Evolutionary conservation across 306 rosid species (phyloP), one percentile per base, ranked within the genome.

Genomic region (Trifolium repens): DNA sequence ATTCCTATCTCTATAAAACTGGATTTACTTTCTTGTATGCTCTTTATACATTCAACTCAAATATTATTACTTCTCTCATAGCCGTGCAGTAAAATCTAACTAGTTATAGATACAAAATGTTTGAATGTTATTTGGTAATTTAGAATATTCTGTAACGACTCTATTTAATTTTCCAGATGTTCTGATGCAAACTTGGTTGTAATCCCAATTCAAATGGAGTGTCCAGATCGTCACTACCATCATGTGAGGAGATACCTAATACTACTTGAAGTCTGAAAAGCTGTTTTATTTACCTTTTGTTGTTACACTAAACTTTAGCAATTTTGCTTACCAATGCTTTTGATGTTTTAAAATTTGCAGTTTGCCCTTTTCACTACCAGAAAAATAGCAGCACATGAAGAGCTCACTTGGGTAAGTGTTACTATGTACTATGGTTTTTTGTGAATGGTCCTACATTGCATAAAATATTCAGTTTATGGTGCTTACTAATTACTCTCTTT

Each of bases 101-200:
- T n/a, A 5, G 10, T 17, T 3, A 62, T 42, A 22, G 2, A 42
- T 2, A 74, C 7, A 55, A 67, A 57, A 54, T 22, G 59, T 52
- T 61, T 73, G 60, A 22, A 44, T 8, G 35, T 43, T 69, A n/a
- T 63, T 64, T 64, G 40, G 60, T n/a, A 60, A 75, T 42, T 54
- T 69, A 55, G 26, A 40, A 52, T 17, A 39, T 11, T 55, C 19
- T 80, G 9, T 40, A 2, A 16, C 22, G 17, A 82, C 22, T 70
- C 16, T 74, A 32, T 32, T 66, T 77, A 16, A 35, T 69, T 75
- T 66, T 66, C 73, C 81, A 96, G 99, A 73, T 96, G 99, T 83
- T 84, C 64, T 81, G 99, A 92, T 81, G 92, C 98, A 69, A 96
- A 96, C 89, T 81, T 96, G 90, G 78, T 90, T 69, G 96, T 78